phyloP scores from a whole-genome alignment of 352 stramenopile species.

The Globisporangium parvum region DNA sequence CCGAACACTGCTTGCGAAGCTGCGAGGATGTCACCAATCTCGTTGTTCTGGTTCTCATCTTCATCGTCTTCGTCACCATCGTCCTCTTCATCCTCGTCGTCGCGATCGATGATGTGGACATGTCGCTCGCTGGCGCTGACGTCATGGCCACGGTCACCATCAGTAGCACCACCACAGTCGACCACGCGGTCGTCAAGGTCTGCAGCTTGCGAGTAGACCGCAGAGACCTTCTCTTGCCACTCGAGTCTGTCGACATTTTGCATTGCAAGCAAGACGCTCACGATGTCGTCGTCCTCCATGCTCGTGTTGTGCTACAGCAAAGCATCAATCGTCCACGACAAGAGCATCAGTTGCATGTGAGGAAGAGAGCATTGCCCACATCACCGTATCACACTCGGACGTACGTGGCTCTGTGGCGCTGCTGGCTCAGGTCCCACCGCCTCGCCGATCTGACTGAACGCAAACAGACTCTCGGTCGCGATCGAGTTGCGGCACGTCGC shows the following conservation, averaged over 20 bases:
- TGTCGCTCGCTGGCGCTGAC: background rate
- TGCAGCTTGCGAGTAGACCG: constrained; percentile 11
- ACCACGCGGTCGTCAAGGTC: background rate
- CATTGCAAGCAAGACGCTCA: constrained; percentile 45
- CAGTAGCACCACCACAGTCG: background rate
- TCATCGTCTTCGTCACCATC: constrained; percentile 18
- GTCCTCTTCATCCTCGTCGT: constrained; percentile 7
- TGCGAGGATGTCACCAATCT: constrained; percentile 67
- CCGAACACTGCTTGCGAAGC: constrained; percentile 33
- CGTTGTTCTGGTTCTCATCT: constrained; percentile 14
- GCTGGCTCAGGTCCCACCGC: constrained; percentile 16
- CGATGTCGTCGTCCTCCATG: constrained; percentile 41
- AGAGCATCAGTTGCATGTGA: no score
- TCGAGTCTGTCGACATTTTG: constrained; percentile 22
- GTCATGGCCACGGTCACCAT: constrained; percentile 2
- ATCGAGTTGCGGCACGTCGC: constrained; percentile 39
- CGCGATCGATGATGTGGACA: background rate
- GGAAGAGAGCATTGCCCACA: background rate
- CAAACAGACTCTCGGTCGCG: constrained; percentile 34
- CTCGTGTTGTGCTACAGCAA: constrained; percentile 9
- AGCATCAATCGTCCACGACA: background rate
- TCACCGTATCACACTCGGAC: background rate
- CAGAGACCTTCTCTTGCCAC: constrained; percentile 18
- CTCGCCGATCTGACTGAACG: constrained; percentile 37
- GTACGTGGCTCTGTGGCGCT: constrained; percentile 2